Evolutionary conservation across 306 rosid species (phyloP), one percentile per base, ranked within the genome.

Genomic region (Luffa aegyptiaca): DNA sequence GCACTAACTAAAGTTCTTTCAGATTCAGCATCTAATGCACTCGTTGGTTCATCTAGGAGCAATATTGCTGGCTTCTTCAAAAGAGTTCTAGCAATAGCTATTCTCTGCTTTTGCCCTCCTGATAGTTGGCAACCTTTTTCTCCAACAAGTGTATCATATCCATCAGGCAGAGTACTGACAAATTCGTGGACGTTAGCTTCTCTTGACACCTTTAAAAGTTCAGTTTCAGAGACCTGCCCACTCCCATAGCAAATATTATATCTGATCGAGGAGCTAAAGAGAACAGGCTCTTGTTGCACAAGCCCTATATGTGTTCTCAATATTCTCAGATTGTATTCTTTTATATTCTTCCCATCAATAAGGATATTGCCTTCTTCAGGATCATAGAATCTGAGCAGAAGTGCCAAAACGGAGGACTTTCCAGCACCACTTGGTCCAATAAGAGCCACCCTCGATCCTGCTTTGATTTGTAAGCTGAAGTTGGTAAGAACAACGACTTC

Each of bases 91-190:
- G 97, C 92, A 76, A 90, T 93, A 80, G 93, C 98, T 82, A 91
- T 86, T 89, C 98, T 91, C 80, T 93, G 98, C 86, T 91, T 93
- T 81, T 93, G 98, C 77, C 97, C 98, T 48, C 98, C 95, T 45
- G 98, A 93, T 65, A 93, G 93, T 85, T 93, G 97, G 81, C 97
- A 89, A 4, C 97, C 98, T 83, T 84, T 91, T 79, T 93, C 91
- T 73, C 95, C 97, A 82, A 91, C 97, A 39, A 88, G 83, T 20
- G 95, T 93, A 82, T 87, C 81, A 77, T 90, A 91, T 71, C 95
- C 95, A 76, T 91, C 84, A 42, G 98, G 98, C 61, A 93, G 83
- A 73, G 74, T 86, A 79, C 97, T 86, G 42, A 90, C 80, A 83
- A 93, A 93, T 80, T 88, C 97, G 81, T 93, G 89, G 83, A 91